Conservation (phyloP, 2,329 filamentous ascomycete genomes). For the Orbilia ellipsospora region DNA sequence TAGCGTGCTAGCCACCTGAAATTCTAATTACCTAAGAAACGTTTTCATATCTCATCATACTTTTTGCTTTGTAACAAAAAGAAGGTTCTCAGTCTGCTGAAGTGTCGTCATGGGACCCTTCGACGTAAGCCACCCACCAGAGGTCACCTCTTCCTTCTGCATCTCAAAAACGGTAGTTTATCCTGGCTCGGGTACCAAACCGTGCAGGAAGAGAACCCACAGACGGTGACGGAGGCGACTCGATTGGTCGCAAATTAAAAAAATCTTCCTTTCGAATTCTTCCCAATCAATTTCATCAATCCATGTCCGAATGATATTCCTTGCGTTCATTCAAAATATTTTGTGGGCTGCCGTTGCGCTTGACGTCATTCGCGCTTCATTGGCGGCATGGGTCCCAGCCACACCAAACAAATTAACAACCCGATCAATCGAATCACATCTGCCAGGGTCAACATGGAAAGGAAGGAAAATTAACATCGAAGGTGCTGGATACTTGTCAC, state of each 20-base stretch:
- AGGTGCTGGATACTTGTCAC: not conserved
- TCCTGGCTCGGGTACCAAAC: constrained; percentile 11
- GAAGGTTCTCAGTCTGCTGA: not conserved
- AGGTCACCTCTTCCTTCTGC: not conserved
- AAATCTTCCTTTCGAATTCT: not conserved
- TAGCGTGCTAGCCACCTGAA: constrained; percentile 18
- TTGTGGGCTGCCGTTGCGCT: not conserved
- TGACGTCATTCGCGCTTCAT: constrained; percentile 26
- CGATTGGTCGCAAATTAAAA: constrained; percentile 17
- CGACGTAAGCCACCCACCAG: constrained; percentile 43
- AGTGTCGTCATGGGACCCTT: constrained; percentile 55
- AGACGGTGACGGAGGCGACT: constrained; percentile 16
- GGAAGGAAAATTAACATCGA: not conserved
- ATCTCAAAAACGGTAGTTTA: constrained; percentile 14
- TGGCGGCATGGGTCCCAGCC: not conserved
- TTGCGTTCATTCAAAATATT: not conserved
- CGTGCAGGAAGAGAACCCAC: not conserved
- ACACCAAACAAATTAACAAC: not conserved
- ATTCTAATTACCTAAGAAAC: constrained; percentile 7
- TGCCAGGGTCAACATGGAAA: not conserved
- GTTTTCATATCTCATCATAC: constrained; percentile 37
- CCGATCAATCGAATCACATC: not conserved
- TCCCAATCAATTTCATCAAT: too few species aligned
- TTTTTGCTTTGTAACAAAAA: not conserved
- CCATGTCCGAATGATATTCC: not conserved